These are phyloP conservation scores for Medicago truncatula DNA, from an alignment of 306 rosid species.

Conservation along the genomic window MtrunA17r5.0-ANR NC_053042.1:33118501-33119000, in stretches of 20 bases:
- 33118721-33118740: slow-evolving; percentile 79
- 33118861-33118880: slow-evolving; percentile 88
- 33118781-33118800: slow-evolving; percentile 86
- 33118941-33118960: slow-evolving; percentile 45
- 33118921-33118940: slow-evolving; percentile 63
- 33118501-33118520: neutral
- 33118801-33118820: slow-evolving; percentile 74
- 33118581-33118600: slow-evolving; percentile 43
- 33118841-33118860: slow-evolving; percentile 70
- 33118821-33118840: slow-evolving; percentile 69
- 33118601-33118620: slow-evolving; percentile 45
- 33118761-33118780: slow-evolving; percentile 90
- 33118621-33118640: slow-evolving; percentile 54
- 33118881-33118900: slow-evolving; percentile 71
- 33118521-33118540: neutral
- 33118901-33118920: slow-evolving; percentile 55
- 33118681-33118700: slow-evolving; percentile 80
- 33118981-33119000: slow-evolving; percentile 79
- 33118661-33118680: slow-evolving; percentile 76
- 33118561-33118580: slow-evolving; percentile 46
- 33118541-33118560: neutral
- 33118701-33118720: slow-evolving; percentile 75
- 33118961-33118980: slow-evolving; percentile 46
- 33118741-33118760: slow-evolving; percentile 75
- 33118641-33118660: slow-evolving; percentile 65